Conservation (phyloP, 768 basidiomycete species). For the Cystobasidium onofrii region DNA sequence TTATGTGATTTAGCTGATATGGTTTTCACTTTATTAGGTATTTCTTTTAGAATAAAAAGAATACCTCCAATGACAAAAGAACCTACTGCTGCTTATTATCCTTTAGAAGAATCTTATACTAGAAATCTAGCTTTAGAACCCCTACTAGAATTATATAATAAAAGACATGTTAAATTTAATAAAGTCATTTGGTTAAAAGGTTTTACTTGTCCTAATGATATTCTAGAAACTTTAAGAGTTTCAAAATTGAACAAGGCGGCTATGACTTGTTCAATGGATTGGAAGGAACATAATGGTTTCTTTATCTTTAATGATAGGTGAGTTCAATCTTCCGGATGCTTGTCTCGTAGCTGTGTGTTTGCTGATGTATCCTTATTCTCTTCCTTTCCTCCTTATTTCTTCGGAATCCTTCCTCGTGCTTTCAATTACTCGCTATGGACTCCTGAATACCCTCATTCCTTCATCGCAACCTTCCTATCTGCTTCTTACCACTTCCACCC, state of each 20-base stretch:
- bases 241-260: slow-evolving; percentile 84
- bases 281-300: slow-evolving; percentile 94
- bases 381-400: neutral
- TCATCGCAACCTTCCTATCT: too few species aligned
- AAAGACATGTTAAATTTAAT: slow-evolving; percentile 70
- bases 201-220: slow-evolving; percentile 97
- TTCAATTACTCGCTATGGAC: slow-evolving; percentile 1
- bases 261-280: slow-evolving; percentile 99
- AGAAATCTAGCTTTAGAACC: slow-evolving; percentile 89
- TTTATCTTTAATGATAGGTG: slow-evolving; percentile 96
- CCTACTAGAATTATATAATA: slow-evolving; percentile 67
- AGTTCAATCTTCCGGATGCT: too few species aligned
- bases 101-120: slow-evolving; percentile 86
- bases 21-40: slow-evolving; percentile 81
- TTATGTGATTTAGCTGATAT: slow-evolving; percentile 90
- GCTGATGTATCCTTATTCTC: neutral
- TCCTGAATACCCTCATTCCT: too few species aligned
- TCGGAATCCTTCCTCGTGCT: neutral
- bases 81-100: slow-evolving; percentile 82
- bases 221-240: slow-evolving; percentile 87
- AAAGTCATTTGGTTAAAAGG: slow-evolving; percentile 97
- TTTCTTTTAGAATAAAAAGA: slow-evolving; percentile 85
- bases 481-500: slow-evolving; percentile 43
- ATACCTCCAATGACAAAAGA: slow-evolving; percentile 88
- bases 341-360: too few species aligned